Conservation (phyloP, 2,329 filamentous ascomycete species). For the Apiospora malaysiana region DNA sequence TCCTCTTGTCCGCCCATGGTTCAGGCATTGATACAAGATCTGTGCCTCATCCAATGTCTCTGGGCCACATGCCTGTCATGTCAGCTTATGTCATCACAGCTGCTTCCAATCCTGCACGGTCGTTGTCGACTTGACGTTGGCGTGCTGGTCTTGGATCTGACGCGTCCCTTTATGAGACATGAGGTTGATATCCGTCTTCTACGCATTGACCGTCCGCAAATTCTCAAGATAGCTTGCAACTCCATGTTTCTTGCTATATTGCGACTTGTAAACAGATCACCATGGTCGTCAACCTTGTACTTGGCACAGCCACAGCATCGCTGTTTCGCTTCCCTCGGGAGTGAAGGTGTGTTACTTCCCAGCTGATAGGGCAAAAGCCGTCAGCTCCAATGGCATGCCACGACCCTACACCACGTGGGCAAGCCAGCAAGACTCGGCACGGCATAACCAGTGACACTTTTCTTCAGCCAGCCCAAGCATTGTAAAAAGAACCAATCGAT, state of each 20-base stretch:
- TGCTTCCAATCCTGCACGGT: constrained; percentile 5
- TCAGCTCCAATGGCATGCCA: background rate
- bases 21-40: background rate
- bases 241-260: background rate
- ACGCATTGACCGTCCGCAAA: background rate
- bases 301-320: background rate
- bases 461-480: background rate
- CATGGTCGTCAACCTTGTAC: background rate
- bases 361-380: background rate
- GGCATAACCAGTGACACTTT: background rate
- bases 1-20: background rate
- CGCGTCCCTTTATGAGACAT: constrained; percentile 14
- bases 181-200: background rate
- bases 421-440: background rate
- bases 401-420: background rate
- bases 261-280: background rate
- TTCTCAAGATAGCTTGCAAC: background rate
- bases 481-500: background rate
- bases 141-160: background rate
- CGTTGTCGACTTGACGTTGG: background rate
- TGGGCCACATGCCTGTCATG: constrained; percentile 7
- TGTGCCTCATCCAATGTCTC: constrained; percentile 15
- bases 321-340: background rate
- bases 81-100: constrained; percentile 11
- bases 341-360: background rate